Evolutionary conservation across 2,329 filamentous ascomycete species (phyloP).

Genomic region (Cladorrhinum sp.): DNA sequence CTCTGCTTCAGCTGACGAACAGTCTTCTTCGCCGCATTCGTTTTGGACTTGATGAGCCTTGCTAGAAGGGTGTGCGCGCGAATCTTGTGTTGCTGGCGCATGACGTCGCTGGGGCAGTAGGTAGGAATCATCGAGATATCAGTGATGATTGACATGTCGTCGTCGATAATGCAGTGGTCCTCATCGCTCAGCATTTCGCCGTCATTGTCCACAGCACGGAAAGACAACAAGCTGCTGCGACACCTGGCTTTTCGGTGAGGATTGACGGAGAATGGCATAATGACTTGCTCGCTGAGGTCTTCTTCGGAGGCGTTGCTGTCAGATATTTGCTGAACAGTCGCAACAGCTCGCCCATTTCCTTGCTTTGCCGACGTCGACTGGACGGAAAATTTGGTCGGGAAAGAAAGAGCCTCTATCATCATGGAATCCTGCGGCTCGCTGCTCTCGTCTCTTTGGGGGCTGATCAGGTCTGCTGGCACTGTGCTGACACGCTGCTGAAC

Average conservation of each 20-base stretch:
- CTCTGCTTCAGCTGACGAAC: slow-evolving; percentile 19
- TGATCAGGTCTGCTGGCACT: not conserved
- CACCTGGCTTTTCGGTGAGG: not conserved
- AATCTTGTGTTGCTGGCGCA: not conserved
- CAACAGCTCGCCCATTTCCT: not conserved
- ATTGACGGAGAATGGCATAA: not conserved
- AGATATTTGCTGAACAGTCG: not conserved
- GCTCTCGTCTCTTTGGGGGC: not conserved
- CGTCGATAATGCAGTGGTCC: slow-evolving; percentile 16
- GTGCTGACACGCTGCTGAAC: too few relatives aligned
- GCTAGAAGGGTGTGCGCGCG: slow-evolving; percentile 13
- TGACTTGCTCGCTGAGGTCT: not conserved
- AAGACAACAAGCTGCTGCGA: not conserved
- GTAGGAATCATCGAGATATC: slow-evolving; percentile 24
- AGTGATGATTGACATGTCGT: slow-evolving; percentile 23
- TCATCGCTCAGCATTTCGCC: not conserved
- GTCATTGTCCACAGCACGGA: not conserved
- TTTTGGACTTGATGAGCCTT: slow-evolving; percentile 13
- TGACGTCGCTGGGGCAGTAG: slow-evolving; percentile 20
- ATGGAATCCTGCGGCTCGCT: not conserved
- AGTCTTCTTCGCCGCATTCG: slow-evolving; percentile 16
- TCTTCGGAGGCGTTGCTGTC: not conserved
- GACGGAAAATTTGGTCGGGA: not conserved
- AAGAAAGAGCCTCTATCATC: not conserved
- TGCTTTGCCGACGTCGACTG: not conserved